Evolutionary conservation across 768 basidiomycete genomes (phyloP).

Genomic region (Paxillus rubicundulus): DNA sequence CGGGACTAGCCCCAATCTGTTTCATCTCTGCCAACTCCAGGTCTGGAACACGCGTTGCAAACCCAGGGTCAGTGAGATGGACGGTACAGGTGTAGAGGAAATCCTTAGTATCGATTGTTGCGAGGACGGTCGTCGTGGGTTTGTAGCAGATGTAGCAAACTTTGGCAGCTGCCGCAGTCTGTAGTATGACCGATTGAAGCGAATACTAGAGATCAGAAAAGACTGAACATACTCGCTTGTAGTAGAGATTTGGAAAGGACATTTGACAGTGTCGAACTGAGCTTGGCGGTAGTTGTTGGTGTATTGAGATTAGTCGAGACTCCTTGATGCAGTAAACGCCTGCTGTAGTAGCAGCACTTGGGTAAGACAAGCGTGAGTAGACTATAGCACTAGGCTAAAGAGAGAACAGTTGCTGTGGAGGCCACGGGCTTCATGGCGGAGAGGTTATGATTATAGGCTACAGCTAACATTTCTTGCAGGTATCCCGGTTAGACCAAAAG

Average conservation of each 20-base stretch:
- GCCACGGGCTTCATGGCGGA: too few relatives aligned
- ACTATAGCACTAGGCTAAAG: too few relatives aligned
- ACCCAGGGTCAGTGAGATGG: slow-evolving; percentile 81
- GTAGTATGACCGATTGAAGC: slow-evolving; percentile 1
- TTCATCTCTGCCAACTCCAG: slow-evolving; percentile 35
- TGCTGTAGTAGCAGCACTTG: too few relatives aligned
- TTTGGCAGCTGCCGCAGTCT: slow-evolving; percentile 78
- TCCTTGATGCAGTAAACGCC: too few relatives aligned
- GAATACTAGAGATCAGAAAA: background rate
- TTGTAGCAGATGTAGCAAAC: slow-evolving; percentile 78
- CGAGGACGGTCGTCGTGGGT: slow-evolving; percentile 80
- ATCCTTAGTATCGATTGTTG: slow-evolving; percentile 78
- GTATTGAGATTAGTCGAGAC: background rate
- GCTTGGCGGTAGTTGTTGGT: background rate
- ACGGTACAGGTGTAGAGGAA: slow-evolving; percentile 81
- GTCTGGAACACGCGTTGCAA: slow-evolving; percentile 55
- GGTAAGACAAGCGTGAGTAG: too few relatives aligned
- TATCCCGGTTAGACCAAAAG: too few relatives aligned
- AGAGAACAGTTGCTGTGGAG: too few relatives aligned
- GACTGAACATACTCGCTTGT: slow-evolving; percentile 68
- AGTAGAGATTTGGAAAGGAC: slow-evolving; percentile 84
- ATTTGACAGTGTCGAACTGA: slow-evolving; percentile 32
- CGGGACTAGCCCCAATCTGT: slow-evolving; percentile 43
- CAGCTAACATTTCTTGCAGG: background rate
- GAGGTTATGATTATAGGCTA: background rate